Base-by-base conservation (phyloP, 768 basidiomycete species). In the Punctularia strigosozonata region DNA sequence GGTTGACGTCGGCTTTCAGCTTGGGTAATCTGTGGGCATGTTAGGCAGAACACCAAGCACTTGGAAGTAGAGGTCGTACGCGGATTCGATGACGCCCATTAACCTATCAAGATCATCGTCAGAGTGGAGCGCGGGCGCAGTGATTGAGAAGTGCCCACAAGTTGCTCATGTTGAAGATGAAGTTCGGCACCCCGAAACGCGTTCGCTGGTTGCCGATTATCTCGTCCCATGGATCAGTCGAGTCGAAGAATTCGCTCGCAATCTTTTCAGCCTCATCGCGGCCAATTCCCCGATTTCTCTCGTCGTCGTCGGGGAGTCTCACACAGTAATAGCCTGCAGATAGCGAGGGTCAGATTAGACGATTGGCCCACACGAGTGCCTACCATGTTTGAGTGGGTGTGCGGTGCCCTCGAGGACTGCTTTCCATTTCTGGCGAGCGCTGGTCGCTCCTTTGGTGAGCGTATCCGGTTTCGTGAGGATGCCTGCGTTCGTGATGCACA, bases 281-380 rank as follows among this genome's bases (percentile, higher is more conserved):
- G 1, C 65, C 53, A 8, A 68, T 50, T 4, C 52, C 50, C 26
- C 50, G 46, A 12, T 48, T 43, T 1, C 81, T 70, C 40, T 78
- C 68, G 2, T 50, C 56, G 45, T 80, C 81, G 36, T 77, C 69
- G 0, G 76, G 75, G 6, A 79, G 71, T 31, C 75, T 74, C 20
- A 80, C 75, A 15, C 75, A 77, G 39, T 73, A 80, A 41, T 80
- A 82, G n/a, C 80, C 71, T n/a, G n/a, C n/a, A n/a, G n/a, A n/a
- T n/a, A n/a, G n/a, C n/a, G n/a, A n/a, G n/a, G n/a, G n/a, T n/a
- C n/a, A n/a, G n/a, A n/a, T n/a, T n/a, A n/a, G n/a, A n/a, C n/a
- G n/a, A n/a, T n/a, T n/a, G n/a, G n/a, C n/a, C n/a, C n/a, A n/a
- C n/a, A n/a, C n/a, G n/a, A n/a, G n/a, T n/a, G n/a, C n/a, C 5